Percentiles rank a stretch among this genome's conserved stretches.
Conservation (phyloP, 2,329 filamentous ascomycete species). For the Xylariaceae sp. region DNA sequence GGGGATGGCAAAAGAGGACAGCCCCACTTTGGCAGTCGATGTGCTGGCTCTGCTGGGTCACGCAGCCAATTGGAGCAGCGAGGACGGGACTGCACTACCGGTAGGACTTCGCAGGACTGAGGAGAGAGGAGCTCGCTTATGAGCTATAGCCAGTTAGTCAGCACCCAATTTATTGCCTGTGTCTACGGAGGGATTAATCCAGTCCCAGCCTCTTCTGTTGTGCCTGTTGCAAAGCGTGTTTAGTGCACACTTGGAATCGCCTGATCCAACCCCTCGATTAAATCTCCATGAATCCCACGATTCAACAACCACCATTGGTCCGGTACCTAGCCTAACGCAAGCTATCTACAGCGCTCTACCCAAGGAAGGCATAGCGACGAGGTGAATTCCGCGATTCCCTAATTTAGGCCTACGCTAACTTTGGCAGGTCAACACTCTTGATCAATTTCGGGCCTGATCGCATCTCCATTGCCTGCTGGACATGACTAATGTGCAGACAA, state of each 20-base stretch:
- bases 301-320: background rate
- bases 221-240: background rate
- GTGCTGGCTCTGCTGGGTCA: slow-evolving; percentile 30
- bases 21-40: slow-evolving; percentile 24
- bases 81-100: background rate
- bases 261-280: background rate
- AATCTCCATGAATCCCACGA: background rate
- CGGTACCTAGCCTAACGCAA: too few relatives aligned
- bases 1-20: slow-evolving; percentile 16
- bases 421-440: too few relatives aligned
- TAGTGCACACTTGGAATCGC: background rate
- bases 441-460: too few relatives aligned
- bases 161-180: too few relatives aligned
- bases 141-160: background rate
- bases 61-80: slow-evolving; percentile 22
- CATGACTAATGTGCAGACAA: background rate
- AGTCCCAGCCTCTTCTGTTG: background rate
- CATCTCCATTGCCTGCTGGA: too few relatives aligned
- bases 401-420: too few relatives aligned
- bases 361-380: too few relatives aligned
- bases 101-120: background rate
- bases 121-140: background rate
- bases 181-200: background rate
- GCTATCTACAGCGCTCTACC: too few relatives aligned
- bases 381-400: too few relatives aligned